Percentiles rank a stretch among this genome's conserved stretches.
Conservation (phyloP, 169 alveolate genomes). For the Cyclospora cayetanensis region DNA sequence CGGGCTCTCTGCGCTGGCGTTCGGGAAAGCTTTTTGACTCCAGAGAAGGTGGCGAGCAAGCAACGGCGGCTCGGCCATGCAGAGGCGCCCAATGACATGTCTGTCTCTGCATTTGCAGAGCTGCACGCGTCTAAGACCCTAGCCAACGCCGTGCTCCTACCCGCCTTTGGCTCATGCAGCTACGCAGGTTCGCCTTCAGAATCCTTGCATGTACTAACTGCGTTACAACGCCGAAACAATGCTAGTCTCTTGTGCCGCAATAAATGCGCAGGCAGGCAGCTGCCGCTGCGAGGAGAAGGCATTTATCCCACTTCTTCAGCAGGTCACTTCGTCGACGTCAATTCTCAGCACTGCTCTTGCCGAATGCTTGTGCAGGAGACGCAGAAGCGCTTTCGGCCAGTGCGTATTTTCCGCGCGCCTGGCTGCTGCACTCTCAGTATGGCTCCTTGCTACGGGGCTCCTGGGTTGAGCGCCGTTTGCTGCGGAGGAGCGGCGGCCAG, state of each 20-base stretch:
- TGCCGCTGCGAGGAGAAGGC: too few relatives aligned
- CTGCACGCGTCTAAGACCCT: constrained; percentile 5
- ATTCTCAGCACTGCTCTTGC: too few relatives aligned
- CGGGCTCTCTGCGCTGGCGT: background rate
- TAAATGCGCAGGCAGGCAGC: too few relatives aligned
- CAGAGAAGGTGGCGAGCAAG: background rate
- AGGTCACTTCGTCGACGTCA: too few relatives aligned
- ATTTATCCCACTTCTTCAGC: too few relatives aligned
- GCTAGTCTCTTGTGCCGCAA: too few relatives aligned
- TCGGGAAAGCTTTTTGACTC: background rate
- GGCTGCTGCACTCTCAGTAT: constrained; percentile 47
- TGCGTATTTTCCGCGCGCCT: constrained; percentile 23
- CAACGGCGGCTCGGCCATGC: background rate
- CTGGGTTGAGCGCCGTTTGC: constrained; percentile 29
- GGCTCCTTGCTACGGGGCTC: constrained; percentile 52
- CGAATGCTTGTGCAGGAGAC: background rate
- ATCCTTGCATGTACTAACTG: too few relatives aligned
- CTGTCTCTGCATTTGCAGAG: constrained; percentile 29
- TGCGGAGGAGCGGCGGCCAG: background rate
- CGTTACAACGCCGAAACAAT: too few relatives aligned
- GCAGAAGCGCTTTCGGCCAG: constrained; percentile 18
- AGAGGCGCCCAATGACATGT: background rate
- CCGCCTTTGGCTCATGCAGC: constrained; percentile 44
- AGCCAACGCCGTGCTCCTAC: background rate
- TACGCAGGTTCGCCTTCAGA: constrained; percentile 7